Evolutionary conservation across 805 yeast genomes (phyloP), one percentile per base, ranked within the genome.

Genomic region (Ogataea neopini): DNA sequence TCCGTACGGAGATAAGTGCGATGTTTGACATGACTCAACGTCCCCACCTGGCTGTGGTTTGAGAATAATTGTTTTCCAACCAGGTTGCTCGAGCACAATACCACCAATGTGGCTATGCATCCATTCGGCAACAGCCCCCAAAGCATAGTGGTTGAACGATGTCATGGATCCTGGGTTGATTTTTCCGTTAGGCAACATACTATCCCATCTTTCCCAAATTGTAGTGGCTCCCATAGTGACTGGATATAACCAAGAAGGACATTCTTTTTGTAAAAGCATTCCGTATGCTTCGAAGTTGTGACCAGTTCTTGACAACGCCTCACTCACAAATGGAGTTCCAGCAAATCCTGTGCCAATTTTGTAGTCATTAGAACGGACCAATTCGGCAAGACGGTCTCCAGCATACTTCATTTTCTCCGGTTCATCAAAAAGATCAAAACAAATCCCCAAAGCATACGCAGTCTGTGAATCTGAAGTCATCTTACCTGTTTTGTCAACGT

Each of bases 181-280:
- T 18, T 35, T 37, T 2, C 64, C 64, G 41, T 60, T 52, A 4
- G 59, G 61, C 28, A 58, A 40, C 60, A 60, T 56, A 40, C 64
- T 60, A 36, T 60, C 61, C 63, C 62, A 60, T n/a, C 64, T 52
- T 41, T 59, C 64, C 64, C 64, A 60, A 10, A 56, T 44, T 3
- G 64, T 60, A 18, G 64, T 60, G 10, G 64, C 64, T 3, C 64
- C 64, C 61, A 60, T 55, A 7, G 63, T 37, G 10, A 60, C 57
- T 6, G 64, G 63, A 36, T 60, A 60, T n/a, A 60, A 45, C 64
- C 64, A 60, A 5, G 63, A 59, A 14, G 64, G 64, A 30, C 55
- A 47, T 34, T 50, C 39, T n/a, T 50, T 52, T 35, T 56, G 51
- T n/a, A 58, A 33, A 9, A 60, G 34, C 61, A 59, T 51, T 15